Evolutionary conservation across 1,284 basidiomycete species (phyloP).

Genomic region (Ceratobasidium sp.): DNA sequence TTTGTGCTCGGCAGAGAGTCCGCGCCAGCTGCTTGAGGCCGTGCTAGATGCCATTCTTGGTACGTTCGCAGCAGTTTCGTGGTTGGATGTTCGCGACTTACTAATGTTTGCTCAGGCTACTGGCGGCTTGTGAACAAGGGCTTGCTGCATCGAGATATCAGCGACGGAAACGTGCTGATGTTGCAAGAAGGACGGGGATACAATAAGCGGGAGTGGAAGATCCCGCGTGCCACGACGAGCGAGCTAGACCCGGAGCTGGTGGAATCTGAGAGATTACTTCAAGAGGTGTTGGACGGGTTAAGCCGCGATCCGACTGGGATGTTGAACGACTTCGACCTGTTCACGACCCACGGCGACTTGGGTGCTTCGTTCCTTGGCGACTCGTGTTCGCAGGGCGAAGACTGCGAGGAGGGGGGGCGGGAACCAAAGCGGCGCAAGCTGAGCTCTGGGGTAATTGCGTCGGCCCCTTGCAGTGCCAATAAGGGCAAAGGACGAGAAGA

Average conservation of each 20-base stretch:
- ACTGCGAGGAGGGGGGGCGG: no score
- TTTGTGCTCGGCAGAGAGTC: slow-evolving; percentile 3
- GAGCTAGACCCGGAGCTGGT: not conserved
- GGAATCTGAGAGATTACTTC: not conserved
- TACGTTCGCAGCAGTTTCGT: not conserved
- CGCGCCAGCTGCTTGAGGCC: not conserved
- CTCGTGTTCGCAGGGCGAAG: no score
- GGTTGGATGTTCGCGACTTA: not conserved
- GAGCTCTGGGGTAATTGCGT: not conserved
- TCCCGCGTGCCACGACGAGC: not conserved
- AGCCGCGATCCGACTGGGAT: slow-evolving; percentile 10
- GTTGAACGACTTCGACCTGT: slow-evolving; percentile 22
- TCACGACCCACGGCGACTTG: not conserved
- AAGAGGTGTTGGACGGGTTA: not conserved
- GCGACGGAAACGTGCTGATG: slow-evolving; percentile 25
- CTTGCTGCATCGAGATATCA: slow-evolving; percentile 23
- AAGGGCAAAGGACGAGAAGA: not conserved
- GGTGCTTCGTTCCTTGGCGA: no score
- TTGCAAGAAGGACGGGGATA: not conserved
- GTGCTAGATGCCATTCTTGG: slow-evolving; percentile 1
- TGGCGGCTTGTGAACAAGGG: slow-evolving; percentile 23
- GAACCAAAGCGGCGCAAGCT: not conserved
- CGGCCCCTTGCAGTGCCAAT: not conserved
- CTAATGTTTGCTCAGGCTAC: slow-evolving; percentile 6
- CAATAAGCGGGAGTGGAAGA: not conserved